phyloP scores from a whole-genome alignment of 2,329 filamentous ascomycete genomes.

The Calonectria fujianensis region DNA sequence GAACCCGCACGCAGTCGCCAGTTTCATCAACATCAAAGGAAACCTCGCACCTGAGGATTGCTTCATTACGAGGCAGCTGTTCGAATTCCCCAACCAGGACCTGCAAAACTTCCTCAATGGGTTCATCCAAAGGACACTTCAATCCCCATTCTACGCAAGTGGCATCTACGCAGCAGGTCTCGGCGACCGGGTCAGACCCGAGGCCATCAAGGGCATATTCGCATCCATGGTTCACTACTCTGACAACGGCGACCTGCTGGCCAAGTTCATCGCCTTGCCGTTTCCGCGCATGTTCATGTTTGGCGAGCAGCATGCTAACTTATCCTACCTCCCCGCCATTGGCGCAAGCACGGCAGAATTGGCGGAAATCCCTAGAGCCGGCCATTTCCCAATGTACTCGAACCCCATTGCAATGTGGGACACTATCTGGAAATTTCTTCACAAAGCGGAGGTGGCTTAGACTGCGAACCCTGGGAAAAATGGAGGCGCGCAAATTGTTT shows the following conservation, averaged over 20 bases:
- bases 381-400: constrained; percentile 55
- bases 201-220: constrained; percentile 49
- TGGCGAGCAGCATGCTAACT: constrained; percentile 40
- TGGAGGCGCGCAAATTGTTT: not conserved
- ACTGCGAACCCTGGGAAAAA: too few species aligned
- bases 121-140: constrained; percentile 24
- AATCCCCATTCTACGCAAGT: constrained; percentile 35
- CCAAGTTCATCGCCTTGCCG: constrained; percentile 39
- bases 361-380: constrained; percentile 47
- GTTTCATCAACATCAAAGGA: constrained; percentile 55
- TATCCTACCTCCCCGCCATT: constrained; percentile 44
- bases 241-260: constrained; percentile 46
- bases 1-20: constrained; percentile 36
- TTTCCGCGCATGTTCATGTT: constrained; percentile 50
- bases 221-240: constrained; percentile 53
- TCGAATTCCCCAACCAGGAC: constrained; percentile 44
- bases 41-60: constrained; percentile 55
- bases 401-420: constrained; percentile 60
- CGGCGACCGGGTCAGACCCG: constrained; percentile 40
- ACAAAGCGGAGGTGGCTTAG: not conserved
- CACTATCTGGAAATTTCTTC: constrained; percentile 5
- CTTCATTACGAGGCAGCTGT: constrained; percentile 52
- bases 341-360: constrained; percentile 45
- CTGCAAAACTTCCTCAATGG: constrained; percentile 24
- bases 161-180: constrained; percentile 45